Evolutionary conservation across 768 basidiomycete genomes (phyloP).

Genomic region (Amanita polypyramis): DNA sequence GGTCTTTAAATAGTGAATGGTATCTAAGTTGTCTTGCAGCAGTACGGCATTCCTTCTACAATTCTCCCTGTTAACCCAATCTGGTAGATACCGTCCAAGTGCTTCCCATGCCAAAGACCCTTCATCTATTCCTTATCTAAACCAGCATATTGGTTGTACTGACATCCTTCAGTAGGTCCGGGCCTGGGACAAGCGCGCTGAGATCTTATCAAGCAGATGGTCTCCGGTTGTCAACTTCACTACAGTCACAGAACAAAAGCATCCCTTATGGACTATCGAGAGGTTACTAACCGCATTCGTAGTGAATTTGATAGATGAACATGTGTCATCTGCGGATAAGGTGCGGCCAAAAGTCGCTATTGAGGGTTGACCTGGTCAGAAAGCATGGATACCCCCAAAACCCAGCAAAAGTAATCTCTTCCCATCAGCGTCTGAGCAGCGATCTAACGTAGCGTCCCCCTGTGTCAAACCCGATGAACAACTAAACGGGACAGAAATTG

Average conservation of each 20-base stretch:
- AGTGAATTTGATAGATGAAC: background rate
- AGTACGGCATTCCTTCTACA: constrained; percentile 1
- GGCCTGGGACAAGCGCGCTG: background rate
- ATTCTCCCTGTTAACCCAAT: background rate
- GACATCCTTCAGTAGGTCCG: background rate
- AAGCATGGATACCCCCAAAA: background rate
- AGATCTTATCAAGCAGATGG: background rate
- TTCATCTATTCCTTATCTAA: background rate
- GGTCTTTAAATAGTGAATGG: background rate
- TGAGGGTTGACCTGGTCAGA: constrained; percentile 1
- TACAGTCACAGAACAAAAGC: too few relatives aligned
- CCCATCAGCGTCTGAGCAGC: background rate
- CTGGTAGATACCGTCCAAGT: background rate
- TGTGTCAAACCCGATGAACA: background rate
- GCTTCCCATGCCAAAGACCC: background rate
- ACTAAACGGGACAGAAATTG: too few relatives aligned
- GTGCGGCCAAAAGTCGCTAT: background rate
- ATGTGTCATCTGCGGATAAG: constrained; percentile 2
- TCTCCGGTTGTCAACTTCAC: background rate
- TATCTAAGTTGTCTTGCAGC: background rate
- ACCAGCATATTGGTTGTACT: background rate
- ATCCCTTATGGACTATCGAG: background rate
- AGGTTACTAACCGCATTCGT: background rate
- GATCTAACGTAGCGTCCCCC: background rate
- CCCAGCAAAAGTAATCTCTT: background rate